phyloP scores from a whole-genome alignment of 441 rosid species.

The Eutrema salsugineum region DNA sequence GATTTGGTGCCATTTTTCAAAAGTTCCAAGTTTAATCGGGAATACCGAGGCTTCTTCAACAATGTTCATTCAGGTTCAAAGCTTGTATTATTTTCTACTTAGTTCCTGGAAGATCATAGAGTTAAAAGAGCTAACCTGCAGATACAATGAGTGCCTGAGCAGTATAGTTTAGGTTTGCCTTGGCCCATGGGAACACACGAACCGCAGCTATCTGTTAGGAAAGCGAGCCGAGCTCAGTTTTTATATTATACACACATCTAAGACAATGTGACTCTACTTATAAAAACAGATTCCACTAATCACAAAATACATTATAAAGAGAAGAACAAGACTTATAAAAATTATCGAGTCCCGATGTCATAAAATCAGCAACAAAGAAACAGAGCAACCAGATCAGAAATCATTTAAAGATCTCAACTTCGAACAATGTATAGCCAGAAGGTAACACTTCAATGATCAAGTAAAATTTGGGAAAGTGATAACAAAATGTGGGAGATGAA shows the following conservation, averaged over 20 bases:
- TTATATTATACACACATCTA: neutral
- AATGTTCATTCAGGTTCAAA: neutral
- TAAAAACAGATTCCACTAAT: neutral
- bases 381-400: neutral
- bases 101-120: neutral
- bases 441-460: neutral
- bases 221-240: neutral
- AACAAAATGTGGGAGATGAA: neutral
- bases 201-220: constrained; percentile 47
- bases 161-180: constrained; percentile 76
- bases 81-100: neutral
- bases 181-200: constrained; percentile 79
- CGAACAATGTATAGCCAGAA: neutral
- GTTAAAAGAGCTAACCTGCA: constrained; percentile 37
- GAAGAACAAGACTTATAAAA: no score
- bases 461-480: neutral
- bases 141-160: constrained; percentile 81
- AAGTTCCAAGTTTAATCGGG: neutral
- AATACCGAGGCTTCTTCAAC: neutral
- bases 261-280: neutral
- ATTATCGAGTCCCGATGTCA: no score
- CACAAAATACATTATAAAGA: no score
- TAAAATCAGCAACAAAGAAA: no score
- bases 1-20: neutral
- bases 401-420: neutral